A percentile compares a stretch with the other conserved stretches of the same genome.
Conservation (phyloP, 352 stramenopile species). For the Phytophthora ramorum region DNA sequence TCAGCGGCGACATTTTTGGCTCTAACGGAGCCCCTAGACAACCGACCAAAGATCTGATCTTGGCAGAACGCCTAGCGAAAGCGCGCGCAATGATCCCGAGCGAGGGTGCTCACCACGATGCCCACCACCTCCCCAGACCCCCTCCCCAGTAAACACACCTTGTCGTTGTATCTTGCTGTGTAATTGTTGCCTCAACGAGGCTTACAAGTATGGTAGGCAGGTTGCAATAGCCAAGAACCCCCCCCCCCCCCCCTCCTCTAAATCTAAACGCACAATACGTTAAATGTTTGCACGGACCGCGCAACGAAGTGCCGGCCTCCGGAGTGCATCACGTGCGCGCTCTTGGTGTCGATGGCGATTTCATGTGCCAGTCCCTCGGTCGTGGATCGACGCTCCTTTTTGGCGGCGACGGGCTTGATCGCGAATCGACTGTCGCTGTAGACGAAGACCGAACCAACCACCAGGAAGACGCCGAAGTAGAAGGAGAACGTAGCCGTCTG, state of each 20-base stretch:
- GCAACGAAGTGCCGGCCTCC: conserved; percentile 52
- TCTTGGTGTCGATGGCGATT: conserved; percentile 66
- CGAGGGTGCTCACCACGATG: conserved; percentile 25
- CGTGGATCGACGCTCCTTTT: conserved; percentile 39
- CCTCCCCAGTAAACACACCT: conserved; percentile 16
- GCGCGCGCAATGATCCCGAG: conserved; percentile 69
- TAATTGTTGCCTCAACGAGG: conserved; percentile 24
- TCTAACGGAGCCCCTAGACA: conserved; percentile 34
- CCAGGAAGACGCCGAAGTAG: conserved; percentile 80
- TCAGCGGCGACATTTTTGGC: conserved; percentile 47
- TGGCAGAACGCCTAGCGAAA: conserved; percentile 64
- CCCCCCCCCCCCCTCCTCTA: conserved; percentile 4
- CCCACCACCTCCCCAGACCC: conserved; percentile 6
- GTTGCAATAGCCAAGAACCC: conserved; percentile 6
- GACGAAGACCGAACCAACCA: conserved; percentile 86
- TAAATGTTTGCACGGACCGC: conserved; percentile 48
- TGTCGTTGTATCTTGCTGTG: conserved; percentile 26
- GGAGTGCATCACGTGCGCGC: conserved; percentile 29
- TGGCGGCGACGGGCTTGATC: conserved; percentile 42
- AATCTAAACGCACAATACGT: conserved; percentile 43
- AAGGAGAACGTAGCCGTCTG: conserved; percentile 74
- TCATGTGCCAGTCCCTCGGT: conserved; percentile 48
- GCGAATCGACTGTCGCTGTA: conserved; percentile 87
- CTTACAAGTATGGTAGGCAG: conserved; percentile 30
- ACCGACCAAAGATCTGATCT: conserved; percentile 40